Evolutionary conservation across 2,329 filamentous ascomycete species (phyloP).

Genomic region (Colletotrichum spinosum): DNA sequence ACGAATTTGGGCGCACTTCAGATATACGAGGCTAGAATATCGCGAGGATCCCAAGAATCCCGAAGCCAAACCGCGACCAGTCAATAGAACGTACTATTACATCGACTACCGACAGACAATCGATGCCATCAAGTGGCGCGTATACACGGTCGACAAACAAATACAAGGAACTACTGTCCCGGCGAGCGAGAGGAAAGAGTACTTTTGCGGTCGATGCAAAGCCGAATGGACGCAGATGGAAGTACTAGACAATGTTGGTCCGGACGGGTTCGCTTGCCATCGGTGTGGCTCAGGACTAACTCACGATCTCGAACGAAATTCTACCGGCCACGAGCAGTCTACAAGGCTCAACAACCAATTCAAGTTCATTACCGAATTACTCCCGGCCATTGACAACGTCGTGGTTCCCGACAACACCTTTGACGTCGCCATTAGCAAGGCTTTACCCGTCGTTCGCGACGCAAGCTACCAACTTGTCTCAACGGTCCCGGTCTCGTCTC

Average conservation of each 20-base stretch:
- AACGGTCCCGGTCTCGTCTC: slow-evolving; percentile 68
- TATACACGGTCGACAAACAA: slow-evolving; percentile 87
- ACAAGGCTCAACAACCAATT: slow-evolving; percentile 83
- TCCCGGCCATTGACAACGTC: slow-evolving; percentile 81
- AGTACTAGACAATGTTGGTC: slow-evolving; percentile 80
- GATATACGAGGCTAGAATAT: slow-evolving; percentile 36
- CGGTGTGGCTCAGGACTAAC: slow-evolving; percentile 76
- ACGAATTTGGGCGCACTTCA: slow-evolving; percentile 4
- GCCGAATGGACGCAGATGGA: slow-evolving; percentile 92
- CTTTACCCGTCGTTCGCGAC: slow-evolving; percentile 74
- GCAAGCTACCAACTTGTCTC: slow-evolving; percentile 66
- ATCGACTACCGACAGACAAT: slow-evolving; percentile 95
- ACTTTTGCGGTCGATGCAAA: slow-evolving; percentile 83
- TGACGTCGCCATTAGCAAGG: slow-evolving; percentile 73
- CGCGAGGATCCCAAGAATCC: slow-evolving; percentile 39
- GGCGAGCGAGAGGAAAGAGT: slow-evolving; percentile 90
- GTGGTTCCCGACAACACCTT: slow-evolving; percentile 81
- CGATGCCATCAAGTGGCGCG: slow-evolving; percentile 95
- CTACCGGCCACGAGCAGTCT: slow-evolving; percentile 78
- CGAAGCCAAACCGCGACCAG: slow-evolving; percentile 83
- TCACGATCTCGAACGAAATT: slow-evolving; percentile 74
- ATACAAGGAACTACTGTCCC: slow-evolving; percentile 87
- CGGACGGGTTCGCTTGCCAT: slow-evolving; percentile 83
- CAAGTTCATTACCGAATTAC: slow-evolving; percentile 79
- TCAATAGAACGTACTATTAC: slow-evolving; percentile 94